Conservation (phyloP, 495 filamentous ascomycete species). For the Podospora didyma region DNA sequence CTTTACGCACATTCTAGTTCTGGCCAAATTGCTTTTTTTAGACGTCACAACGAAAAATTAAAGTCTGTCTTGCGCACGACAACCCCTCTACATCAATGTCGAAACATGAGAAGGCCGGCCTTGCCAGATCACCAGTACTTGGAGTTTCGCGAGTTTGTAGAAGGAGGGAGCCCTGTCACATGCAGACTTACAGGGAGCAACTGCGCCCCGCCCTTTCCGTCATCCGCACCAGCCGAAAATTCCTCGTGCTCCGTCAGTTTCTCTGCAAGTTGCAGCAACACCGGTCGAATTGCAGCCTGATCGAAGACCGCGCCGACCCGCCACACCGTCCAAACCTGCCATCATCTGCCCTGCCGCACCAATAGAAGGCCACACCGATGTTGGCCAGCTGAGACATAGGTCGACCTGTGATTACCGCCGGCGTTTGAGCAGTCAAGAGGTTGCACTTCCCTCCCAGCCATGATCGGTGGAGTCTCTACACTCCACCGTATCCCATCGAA, state of each 20-base stretch:
- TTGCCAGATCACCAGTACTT: too few species aligned
- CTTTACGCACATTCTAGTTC: too few species aligned
- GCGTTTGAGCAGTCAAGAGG: constrained; percentile 3
- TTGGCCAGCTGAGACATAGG: constrained; percentile 9
- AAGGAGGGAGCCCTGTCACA: background rate
- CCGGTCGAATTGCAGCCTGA: background rate
- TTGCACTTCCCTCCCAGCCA: constrained; percentile 19
- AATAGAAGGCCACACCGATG: constrained; percentile 1
- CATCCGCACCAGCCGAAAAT: constrained; percentile 26
- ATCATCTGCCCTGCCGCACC: constrained; percentile 1
- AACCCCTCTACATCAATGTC: too few species aligned
- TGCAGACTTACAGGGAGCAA: background rate
- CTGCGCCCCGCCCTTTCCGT: constrained; percentile 1
- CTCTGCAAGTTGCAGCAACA: background rate
- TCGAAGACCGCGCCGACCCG: background rate
- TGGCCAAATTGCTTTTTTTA: too few species aligned
- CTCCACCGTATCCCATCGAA: constrained; percentile 27
- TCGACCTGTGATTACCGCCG: constrained; percentile 5
- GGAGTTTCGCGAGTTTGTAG: background rate
- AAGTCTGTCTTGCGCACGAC: too few species aligned
- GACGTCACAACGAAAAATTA: too few species aligned
- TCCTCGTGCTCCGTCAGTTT: constrained; percentile 14
- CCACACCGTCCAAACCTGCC: background rate
- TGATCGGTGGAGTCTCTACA: constrained; percentile 33
- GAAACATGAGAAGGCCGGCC: too few species aligned